Base-by-base conservation (phyloP, 176 grass and related monocot species). In the Triticum timopheevii region DNA sequence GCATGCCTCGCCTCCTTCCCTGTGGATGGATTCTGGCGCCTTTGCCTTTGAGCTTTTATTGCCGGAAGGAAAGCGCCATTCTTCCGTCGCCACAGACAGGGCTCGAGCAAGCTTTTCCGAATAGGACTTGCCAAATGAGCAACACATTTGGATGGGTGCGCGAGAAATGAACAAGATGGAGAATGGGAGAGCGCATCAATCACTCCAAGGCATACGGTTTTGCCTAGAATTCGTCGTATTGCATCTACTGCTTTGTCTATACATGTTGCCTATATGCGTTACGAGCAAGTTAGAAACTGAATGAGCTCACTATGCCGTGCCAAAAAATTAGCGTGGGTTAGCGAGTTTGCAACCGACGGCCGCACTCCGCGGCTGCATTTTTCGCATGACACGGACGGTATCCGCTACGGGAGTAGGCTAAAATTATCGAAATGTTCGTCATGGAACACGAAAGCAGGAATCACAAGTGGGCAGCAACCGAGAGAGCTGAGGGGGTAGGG, bases 11-110 rank as follows among this genome's bases (percentile, higher is more conserved):
- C 49, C 52, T 24, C 49, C 52, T 24, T 20, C 39, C 44, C 72
- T 24, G 56, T 83, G 61, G 45, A 49, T 15, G 45, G 78, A 70
- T 77, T 69, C 84, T 64, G 69, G 49, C 15, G 85, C 85, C 81
- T 67, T 52, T 81, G 70, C 82, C 85, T 88, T 88, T 30, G 86
- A 81, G 85, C 89, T 85, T 91, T 91, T 77, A 61, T 66, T 85
- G 40, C 78, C 70, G 28, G 62, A 84, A 91, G 27, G 61, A 84
- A 91, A 85, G 52, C 82, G 35, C 65, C 68, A 8, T 65, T 72
- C 82, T 23, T 56, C 62, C 34, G 82, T 11, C 20, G 62, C 19
- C 20, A 54, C 30, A 33, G 31, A 65, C 56, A 79, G 76, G 42
- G 68, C 33, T 58, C 39, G 22, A 69, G 69, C 40, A 7, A 22